phyloP scores from a whole-genome alignment of 352 stramenopile species.

The Sclerospora graminicola region DNA sequence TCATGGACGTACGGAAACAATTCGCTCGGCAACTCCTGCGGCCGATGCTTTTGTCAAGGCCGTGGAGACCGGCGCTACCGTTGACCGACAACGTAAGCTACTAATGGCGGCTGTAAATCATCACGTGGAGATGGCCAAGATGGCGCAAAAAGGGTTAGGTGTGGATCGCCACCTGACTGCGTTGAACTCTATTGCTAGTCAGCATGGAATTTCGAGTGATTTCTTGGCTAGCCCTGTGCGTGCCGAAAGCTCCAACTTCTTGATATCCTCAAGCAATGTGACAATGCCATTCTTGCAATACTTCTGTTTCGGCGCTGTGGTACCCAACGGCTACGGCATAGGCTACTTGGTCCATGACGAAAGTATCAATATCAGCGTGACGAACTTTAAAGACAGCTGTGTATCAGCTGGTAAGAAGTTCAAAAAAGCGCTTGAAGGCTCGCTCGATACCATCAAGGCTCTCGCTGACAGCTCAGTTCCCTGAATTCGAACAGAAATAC shows the following conservation, averaged over 20 bases:
- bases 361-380: slow-evolving; percentile 77
- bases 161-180: slow-evolving; percentile 83
- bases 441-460: slow-evolving; percentile 71
- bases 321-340: slow-evolving; percentile 82
- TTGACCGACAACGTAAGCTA: slow-evolving; percentile 46
- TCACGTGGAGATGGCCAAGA: slow-evolving; percentile 87
- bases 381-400: slow-evolving; percentile 74
- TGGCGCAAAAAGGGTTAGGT: slow-evolving; percentile 75
- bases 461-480: slow-evolving; percentile 44
- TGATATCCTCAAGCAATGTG: slow-evolving; percentile 88
- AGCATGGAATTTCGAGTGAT: slow-evolving; percentile 45
- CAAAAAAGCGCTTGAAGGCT: slow-evolving; percentile 45
- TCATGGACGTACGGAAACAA: slow-evolving; percentile 89
- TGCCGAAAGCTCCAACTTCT: slow-evolving; percentile 75
- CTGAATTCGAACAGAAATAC: no score
- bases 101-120: slow-evolving; percentile 62
- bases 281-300: slow-evolving; percentile 83
- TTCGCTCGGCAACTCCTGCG: slow-evolving; percentile 73
- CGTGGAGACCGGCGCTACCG: slow-evolving; percentile 31
- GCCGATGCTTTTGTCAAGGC: slow-evolving; percentile 59
- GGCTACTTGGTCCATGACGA: slow-evolving; percentile 85
- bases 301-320: slow-evolving; percentile 86
- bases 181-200: slow-evolving; percentile 60
- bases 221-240: slow-evolving; percentile 79
- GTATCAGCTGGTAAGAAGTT: slow-evolving; percentile 63